These are phyloP conservation scores for Panellus pusillus DNA, from an alignment of 768 basidiomycete species.

Conservation along the genomic window DNA sequence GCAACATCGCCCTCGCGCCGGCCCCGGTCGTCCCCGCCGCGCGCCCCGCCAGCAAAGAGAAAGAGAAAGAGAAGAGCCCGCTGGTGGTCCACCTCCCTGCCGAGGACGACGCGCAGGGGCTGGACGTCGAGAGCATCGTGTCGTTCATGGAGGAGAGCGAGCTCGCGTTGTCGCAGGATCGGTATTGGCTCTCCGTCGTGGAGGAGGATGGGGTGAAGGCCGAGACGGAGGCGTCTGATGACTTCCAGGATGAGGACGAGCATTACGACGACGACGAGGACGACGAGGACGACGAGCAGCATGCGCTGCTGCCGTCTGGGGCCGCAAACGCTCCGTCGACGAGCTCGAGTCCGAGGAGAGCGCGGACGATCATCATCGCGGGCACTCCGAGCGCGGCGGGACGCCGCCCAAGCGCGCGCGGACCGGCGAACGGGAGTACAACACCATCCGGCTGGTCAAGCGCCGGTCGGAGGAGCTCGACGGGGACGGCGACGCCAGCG, in stretches of 20 bases:
- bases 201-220: constrained; percentile 25
- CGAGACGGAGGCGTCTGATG: constrained; percentile 18
- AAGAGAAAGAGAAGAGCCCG: background rate
- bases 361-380: constrained; percentile 22
- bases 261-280: background rate
- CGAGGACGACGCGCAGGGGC: constrained; percentile 9
- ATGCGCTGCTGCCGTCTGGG: constrained; percentile 1
- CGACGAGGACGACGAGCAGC: constrained; percentile 6
- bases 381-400: constrained; percentile 23
- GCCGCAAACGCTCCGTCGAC: constrained; percentile 28
- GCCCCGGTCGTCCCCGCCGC: background rate
- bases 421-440: constrained; percentile 5
- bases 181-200: constrained; percentile 32
- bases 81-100: constrained; percentile 12
- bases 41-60: background rate
- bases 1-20: constrained; percentile 15
- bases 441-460: constrained; percentile 19
- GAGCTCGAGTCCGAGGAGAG: constrained; percentile 35
- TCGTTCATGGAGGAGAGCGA: constrained; percentile 13
- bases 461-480: constrained; percentile 40
- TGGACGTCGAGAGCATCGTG: constrained; percentile 15
- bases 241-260: constrained; percentile 4
- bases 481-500: constrained; percentile 18
- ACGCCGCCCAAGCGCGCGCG: constrained; percentile 35
- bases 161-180: constrained; percentile 20